phyloP scores from a whole-genome alignment of 176 grass and related monocot species.

The Thalia dealbata region DNA sequence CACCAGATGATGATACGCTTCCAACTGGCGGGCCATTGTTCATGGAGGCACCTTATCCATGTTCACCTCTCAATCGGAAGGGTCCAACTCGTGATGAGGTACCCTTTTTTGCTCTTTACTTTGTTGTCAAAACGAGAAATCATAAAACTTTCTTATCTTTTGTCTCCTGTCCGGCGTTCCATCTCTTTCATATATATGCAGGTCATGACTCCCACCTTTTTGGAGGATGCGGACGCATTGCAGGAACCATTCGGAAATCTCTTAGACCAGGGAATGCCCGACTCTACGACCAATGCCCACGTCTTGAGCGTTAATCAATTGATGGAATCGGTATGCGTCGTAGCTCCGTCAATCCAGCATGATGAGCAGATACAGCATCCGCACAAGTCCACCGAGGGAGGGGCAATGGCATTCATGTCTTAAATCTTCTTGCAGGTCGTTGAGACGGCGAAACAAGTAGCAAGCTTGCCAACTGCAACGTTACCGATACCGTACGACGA shows the following conservation, averaged over 20 bases:
- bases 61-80: conserved; percentile 39
- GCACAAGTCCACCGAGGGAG: not conserved
- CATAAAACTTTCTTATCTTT: not conserved
- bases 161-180: not conserved
- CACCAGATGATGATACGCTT: conserved; percentile 85
- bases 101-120: conserved; percentile 23
- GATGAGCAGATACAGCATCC: not conserved
- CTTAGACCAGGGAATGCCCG: conserved; percentile 63
- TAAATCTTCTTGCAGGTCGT: conserved; percentile 49
- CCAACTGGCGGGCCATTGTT: conserved; percentile 60
- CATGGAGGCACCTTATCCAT: conserved; percentile 63
- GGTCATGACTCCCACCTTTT: conserved; percentile 54
- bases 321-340: conserved; percentile 63
- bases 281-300: conserved; percentile 50
- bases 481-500: conserved; percentile 73
- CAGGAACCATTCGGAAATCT: conserved; percentile 62
- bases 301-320: conserved; percentile 88
- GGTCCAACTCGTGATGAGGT: conserved; percentile 71
- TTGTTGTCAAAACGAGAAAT: not conserved
- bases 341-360: conserved; percentile 4
- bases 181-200: conserved; percentile 35
- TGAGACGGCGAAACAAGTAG: conserved; percentile 63
- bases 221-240: conserved; percentile 57
- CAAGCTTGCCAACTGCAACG: conserved; percentile 34
- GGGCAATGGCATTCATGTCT: too few species aligned